phyloP scores from a whole-genome alignment of 1,139 yeast species.

The Taphrina deformans region DNA sequence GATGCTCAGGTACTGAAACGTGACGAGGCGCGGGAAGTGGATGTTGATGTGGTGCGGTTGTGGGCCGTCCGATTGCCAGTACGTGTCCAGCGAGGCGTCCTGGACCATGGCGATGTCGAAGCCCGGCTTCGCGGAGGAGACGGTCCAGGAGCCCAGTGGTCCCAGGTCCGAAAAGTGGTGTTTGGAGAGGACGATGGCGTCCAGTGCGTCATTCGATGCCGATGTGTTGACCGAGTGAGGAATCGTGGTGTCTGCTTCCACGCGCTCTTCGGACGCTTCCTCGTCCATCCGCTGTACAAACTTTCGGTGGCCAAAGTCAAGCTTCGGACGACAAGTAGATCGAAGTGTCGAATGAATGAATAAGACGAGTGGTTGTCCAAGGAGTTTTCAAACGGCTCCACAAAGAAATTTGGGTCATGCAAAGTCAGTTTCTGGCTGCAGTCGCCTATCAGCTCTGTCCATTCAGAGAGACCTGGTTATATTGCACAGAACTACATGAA shows the following conservation, averaged over 20 bases:
- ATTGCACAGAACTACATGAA: no score
- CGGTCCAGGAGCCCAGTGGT: constrained; percentile 79
- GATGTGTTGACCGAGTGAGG: background rate
- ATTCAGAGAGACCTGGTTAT: no score
- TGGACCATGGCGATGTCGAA: constrained; percentile 69
- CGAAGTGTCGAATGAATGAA: background rate
- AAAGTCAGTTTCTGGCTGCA: no score
- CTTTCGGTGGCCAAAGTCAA: no score
- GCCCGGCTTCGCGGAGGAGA: constrained; percentile 74
- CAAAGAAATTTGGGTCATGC: no score
- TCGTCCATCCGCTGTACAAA: no score
- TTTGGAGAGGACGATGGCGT: background rate
- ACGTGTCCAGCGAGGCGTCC: constrained; percentile 64
- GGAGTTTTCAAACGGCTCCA: background rate
- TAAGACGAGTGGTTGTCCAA: background rate
- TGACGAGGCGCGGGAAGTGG: constrained; percentile 76
- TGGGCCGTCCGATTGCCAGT: constrained; percentile 97
- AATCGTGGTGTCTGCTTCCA: background rate
- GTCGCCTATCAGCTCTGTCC: no score
- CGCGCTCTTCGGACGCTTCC: background rate
- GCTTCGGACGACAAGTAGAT: background rate
- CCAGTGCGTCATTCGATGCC: constrained; percentile 1
- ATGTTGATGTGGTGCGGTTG: constrained; percentile 83
- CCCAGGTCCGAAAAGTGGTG: constrained; percentile 59
- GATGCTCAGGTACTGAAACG: constrained; percentile 62